These are phyloP conservation scores for Fusarium sororula DNA, from an alignment of 2,329 filamentous ascomycete genomes.

Conservation along the genomic window DNA sequence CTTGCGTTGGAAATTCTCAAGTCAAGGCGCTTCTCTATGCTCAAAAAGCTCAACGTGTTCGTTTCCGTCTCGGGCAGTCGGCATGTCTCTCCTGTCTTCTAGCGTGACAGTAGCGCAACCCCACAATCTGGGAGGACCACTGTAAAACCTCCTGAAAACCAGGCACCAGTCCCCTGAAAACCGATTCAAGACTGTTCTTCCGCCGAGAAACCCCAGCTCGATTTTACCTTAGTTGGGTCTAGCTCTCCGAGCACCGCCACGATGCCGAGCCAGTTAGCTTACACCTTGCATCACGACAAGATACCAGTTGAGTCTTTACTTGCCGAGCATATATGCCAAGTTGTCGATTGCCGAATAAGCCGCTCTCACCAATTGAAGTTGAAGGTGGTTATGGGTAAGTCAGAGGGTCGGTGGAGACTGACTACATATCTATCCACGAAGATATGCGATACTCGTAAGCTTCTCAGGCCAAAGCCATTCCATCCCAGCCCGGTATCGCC, in stretches of 20 bases:
- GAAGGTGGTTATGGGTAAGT: constrained; percentile 14
- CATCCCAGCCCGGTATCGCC: neutral
- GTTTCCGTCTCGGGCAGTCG: constrained; percentile 39
- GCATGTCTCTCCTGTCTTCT: constrained; percentile 26
- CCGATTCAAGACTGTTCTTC: constrained; percentile 9
- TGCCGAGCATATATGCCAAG: constrained; percentile 30
- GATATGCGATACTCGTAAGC: constrained; percentile 18
- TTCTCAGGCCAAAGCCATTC: neutral
- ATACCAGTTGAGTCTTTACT: constrained; percentile 8
- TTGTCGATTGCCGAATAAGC: constrained; percentile 30
- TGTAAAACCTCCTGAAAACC: constrained; percentile 3
- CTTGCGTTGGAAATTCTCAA: neutral
- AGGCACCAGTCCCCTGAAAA: constrained; percentile 20
- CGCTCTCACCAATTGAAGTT: constrained; percentile 31
- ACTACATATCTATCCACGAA: constrained; percentile 4
- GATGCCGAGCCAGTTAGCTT: constrained; percentile 33
- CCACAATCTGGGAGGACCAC: constrained; percentile 24
- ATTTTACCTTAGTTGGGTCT: neutral
- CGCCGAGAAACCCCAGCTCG: neutral
- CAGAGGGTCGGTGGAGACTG: constrained; percentile 22
- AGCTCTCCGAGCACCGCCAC: constrained; percentile 34
- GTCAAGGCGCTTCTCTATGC: constrained; percentile 1
- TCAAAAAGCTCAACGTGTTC: constrained; percentile 46
- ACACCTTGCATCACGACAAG: constrained; percentile 21
- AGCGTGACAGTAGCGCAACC: constrained; percentile 26